A percentile compares a stretch with the other conserved stretches of the same genome.
Evolutionary conservation across 2,329 filamentous ascomycete genomes (phyloP).

Genomic region (Hirsutella thompsonii): DNA sequence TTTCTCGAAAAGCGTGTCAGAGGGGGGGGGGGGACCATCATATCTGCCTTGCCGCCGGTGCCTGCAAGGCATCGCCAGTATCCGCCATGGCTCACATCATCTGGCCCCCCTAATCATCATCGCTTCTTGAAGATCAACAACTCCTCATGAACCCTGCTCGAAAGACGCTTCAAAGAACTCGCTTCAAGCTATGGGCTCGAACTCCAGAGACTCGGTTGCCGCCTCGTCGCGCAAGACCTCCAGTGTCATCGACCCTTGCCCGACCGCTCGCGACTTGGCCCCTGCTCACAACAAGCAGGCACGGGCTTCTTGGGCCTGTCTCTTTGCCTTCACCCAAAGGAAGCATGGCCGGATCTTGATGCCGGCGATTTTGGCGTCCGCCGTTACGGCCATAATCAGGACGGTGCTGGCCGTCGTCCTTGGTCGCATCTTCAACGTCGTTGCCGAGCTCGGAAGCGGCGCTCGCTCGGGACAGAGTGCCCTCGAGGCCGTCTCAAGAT

Average conservation of each 20-base stretch:
- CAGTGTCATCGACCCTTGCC: neutral
- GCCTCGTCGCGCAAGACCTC: neutral
- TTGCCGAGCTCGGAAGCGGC: constrained; percentile 52
- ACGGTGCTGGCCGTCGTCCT: constrained; percentile 58
- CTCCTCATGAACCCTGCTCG: neutral
- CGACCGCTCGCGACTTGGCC: neutral
- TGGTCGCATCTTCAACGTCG: constrained; percentile 60
- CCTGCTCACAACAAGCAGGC: neutral
- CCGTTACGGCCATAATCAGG: constrained; percentile 47
- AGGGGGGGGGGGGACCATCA: too few relatives aligned
- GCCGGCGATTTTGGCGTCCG: constrained; percentile 41
- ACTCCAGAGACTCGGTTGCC: neutral
- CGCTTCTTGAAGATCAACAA: neutral
- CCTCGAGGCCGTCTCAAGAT: constrained; percentile 40
- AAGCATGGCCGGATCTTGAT: constrained; percentile 42
- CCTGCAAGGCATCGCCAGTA: neutral
- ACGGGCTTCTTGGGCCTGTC: constrained; percentile 22
- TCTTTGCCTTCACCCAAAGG: constrained; percentile 63
- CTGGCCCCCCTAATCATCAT: neutral
- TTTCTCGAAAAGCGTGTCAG: too few relatives aligned
- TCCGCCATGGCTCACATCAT: neutral
- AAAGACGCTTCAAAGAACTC: neutral
- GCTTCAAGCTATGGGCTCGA: neutral
- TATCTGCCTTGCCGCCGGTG: neutral
- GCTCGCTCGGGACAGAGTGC: constrained; percentile 34